Percentiles rank a stretch among this genome's conserved stretches.
These are phyloP conservation scores for Capsicum baccatum DNA, from an alignment of 257 asterid genomes.

Conservation along the genomic window DNA sequence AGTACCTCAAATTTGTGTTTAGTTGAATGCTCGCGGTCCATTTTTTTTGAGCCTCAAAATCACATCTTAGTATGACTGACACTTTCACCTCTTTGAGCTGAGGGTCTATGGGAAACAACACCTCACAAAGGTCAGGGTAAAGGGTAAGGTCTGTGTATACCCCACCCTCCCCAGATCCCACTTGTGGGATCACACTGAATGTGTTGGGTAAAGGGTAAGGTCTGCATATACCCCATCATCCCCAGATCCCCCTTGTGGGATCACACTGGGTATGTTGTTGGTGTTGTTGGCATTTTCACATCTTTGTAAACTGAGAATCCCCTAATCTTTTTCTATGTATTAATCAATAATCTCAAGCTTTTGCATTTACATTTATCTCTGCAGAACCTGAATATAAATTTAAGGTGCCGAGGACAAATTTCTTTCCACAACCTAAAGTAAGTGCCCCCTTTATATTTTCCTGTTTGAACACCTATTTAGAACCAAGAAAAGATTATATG, in stretches of 20 bases:
- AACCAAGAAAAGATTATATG: neutral
- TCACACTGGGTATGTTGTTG: too few species aligned
- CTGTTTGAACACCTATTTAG: neutral
- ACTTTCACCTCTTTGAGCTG: neutral
- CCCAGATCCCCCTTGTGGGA: too few species aligned
- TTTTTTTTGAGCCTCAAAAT: conserved; percentile 2
- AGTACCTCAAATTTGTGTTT: conserved; percentile 8
- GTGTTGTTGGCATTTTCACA: neutral
- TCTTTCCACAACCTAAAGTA: conserved; percentile 95
- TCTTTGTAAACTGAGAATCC: neutral
- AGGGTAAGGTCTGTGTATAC: too few species aligned
- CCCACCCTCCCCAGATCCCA: too few species aligned
- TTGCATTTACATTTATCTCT: conserved; percentile 24
- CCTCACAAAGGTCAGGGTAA: too few species aligned
- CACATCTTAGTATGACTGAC: neutral
- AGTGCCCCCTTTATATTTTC: conserved; percentile 33
- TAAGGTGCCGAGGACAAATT: conserved; percentile 77
- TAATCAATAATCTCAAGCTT: conserved; percentile 21
- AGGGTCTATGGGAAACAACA: too few species aligned
- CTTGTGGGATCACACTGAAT: too few species aligned
- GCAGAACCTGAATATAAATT: conserved; percentile 83
- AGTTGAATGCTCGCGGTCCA: neutral
- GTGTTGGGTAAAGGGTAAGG: too few species aligned
- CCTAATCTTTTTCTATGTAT: neutral
- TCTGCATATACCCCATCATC: too few species aligned